Conservation (phyloP, 305 asterid species). For the Solanum aculeatissimum region DNA sequence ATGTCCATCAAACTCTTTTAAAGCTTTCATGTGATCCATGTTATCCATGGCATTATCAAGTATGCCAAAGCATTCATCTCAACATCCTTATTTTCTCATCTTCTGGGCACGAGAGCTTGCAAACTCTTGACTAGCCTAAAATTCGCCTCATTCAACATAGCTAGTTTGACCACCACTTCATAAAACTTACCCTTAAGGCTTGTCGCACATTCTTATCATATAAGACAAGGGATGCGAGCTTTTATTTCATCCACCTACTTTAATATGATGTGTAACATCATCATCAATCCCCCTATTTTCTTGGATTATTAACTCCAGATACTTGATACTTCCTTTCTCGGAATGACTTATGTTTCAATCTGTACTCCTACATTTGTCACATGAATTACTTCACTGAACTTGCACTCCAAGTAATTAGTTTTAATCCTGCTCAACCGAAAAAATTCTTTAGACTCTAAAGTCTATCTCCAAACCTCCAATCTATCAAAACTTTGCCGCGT, state of each 20-base stretch:
- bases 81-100: neutral
- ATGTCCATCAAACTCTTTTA: too few species aligned
- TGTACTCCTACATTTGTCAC: neutral
- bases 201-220: neutral
- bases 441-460: neutral
- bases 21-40: too few species aligned
- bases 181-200: neutral
- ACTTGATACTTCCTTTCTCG: neutral
- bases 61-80: neutral
- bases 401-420: neutral
- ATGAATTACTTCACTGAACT: neutral
- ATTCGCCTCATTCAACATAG: neutral
- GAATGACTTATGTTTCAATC: neutral
- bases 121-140: neutral
- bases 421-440: neutral
- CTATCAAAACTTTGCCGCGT: neutral
- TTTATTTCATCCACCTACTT: neutral
- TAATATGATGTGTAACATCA: neutral
- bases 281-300: neutral
- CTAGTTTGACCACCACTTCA: neutral
- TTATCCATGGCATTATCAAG: too few species aligned
- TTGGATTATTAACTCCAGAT: neutral
- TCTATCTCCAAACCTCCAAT: neutral
- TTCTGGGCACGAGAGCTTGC: neutral
- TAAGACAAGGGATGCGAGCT: neutral